phyloP scores from a whole-genome alignment of 805 yeast genomes.

The Dipodascopsis uninucleata region DNA sequence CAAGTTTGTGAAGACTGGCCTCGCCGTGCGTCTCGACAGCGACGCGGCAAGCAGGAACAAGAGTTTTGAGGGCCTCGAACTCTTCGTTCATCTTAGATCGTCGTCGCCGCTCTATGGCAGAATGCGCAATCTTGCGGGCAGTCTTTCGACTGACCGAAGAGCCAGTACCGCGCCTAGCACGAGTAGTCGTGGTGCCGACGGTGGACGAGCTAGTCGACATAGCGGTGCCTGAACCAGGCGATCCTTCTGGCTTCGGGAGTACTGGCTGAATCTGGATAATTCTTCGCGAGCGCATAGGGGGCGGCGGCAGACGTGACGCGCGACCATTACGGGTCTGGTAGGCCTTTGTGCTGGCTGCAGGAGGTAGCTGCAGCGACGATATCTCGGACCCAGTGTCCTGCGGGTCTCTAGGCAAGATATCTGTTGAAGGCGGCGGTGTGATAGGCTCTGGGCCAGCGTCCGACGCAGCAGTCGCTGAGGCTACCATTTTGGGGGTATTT shows the following conservation, averaged over 20 bases:
- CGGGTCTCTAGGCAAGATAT: slow-evolving; percentile 24
- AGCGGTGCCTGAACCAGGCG: neutral
- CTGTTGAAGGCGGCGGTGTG: slow-evolving; percentile 28
- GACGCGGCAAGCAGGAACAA: slow-evolving; percentile 74
- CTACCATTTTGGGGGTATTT: too few relatives aligned
- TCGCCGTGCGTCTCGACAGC: slow-evolving; percentile 39
- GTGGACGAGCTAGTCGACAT: neutral
- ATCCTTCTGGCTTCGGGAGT: slow-evolving; percentile 17
- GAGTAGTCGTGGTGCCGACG: slow-evolving; percentile 4
- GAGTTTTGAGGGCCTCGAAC: slow-evolving; percentile 71
- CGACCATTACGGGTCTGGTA: neutral
- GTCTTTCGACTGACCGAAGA: slow-evolving; percentile 33
- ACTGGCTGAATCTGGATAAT: slow-evolving; percentile 28
- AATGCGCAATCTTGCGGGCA: slow-evolving; percentile 59
- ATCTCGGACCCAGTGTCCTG: slow-evolving; percentile 10
- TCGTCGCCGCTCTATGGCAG: slow-evolving; percentile 75
- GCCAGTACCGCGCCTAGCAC: slow-evolving; percentile 10
- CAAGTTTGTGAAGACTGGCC: slow-evolving; percentile 74
- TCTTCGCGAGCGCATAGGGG: slow-evolving; percentile 26
- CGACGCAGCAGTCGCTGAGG: slow-evolving; percentile 7
- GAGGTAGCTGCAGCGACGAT: slow-evolving; percentile 18
- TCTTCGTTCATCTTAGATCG: slow-evolving; percentile 76
- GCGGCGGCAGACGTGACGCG: slow-evolving; percentile 23
- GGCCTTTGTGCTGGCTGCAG: slow-evolving; percentile 8
- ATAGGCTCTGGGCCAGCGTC: slow-evolving; percentile 8